Evolutionary conservation across 257 asterid genomes (phyloP).

Genomic region (Capsicum pubescens): DNA sequence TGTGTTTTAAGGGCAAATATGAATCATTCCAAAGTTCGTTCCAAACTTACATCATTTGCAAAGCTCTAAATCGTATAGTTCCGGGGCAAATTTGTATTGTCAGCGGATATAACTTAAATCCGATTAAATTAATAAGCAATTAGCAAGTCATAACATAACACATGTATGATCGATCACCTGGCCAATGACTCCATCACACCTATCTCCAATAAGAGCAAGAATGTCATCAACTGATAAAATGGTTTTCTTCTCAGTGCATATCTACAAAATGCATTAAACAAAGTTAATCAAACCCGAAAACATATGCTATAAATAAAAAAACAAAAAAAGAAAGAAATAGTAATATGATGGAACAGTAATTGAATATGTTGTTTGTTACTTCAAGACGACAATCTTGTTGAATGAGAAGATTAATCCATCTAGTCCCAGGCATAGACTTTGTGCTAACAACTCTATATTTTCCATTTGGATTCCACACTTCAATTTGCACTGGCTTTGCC

Average conservation of each 20-base stretch:
- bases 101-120: background rate
- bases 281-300: background rate
- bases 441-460: slow-evolving; percentile 91
- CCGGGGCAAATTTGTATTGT: background rate
- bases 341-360: background rate
- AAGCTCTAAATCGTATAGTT: background rate
- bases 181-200: slow-evolving; percentile 95
- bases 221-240: slow-evolving; percentile 92
- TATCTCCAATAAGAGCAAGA: slow-evolving; percentile 75
- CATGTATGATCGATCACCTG: slow-evolving; percentile 54
- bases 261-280: slow-evolving; percentile 40
- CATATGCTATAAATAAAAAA: too few relatives aligned
- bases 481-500: slow-evolving; percentile 87
- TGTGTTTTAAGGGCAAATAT: background rate
- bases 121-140: background rate
- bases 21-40: background rate
- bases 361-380: slow-evolving; percentile 62
- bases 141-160: background rate
- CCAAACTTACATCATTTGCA: background rate
- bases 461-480: slow-evolving; percentile 91
- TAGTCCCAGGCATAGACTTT: slow-evolving; percentile 92
- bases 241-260: slow-evolving; percentile 88
- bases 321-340: too few relatives aligned
- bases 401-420: slow-evolving; percentile 86
- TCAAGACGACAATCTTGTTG: slow-evolving; percentile 94